Percentiles rank a stretch among this genome's conserved stretches.
These are phyloP conservation scores for Camellia sinensis DNA, from an alignment of 148 eudicot species.

Conservation along the genomic window DNA sequence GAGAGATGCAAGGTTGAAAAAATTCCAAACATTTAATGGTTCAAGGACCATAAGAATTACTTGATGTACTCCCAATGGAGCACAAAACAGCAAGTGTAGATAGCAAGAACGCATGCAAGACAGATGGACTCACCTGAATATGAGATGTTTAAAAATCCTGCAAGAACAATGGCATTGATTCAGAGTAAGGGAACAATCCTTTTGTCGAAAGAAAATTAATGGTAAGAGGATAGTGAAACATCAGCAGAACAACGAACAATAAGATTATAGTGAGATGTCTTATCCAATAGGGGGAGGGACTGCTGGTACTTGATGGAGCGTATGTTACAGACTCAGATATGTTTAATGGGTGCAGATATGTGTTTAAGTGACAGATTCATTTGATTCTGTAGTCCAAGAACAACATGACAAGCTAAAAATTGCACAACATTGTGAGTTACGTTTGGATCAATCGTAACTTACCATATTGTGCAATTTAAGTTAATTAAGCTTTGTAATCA, in stretches of 20 bases:
- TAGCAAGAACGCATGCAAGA: not conserved
- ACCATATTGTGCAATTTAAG: too few species aligned
- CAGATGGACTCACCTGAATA: slow-evolving; percentile 32
- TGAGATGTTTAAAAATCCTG: slow-evolving; percentile 31
- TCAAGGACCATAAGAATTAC: slow-evolving; percentile 1
- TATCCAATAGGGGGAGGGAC: too few species aligned
- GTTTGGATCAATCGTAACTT: too few species aligned
- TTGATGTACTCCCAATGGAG: not conserved
- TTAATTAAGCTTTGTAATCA: not conserved
- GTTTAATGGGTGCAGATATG: too few species aligned
- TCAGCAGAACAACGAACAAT: not conserved
- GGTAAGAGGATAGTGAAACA: not conserved
- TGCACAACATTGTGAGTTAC: not conserved
- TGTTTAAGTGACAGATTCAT: too few species aligned
- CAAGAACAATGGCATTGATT: slow-evolving; percentile 7
- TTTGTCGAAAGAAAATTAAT: not conserved
- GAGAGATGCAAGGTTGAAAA: not conserved
- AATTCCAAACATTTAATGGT: not conserved
- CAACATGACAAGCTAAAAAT: not conserved
- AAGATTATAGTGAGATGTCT: not conserved
- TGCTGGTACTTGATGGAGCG: too few species aligned
- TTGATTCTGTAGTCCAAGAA: too few species aligned
- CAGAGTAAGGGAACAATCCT: not conserved
- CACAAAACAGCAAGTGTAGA: not conserved
- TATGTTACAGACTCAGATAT: too few species aligned